A percentile compares a stretch with the other conserved stretches of the same genome.
phyloP scores from a whole-genome alignment of 192 early-diverging fungal species.

The Geranomyces michiganensis region DNA sequence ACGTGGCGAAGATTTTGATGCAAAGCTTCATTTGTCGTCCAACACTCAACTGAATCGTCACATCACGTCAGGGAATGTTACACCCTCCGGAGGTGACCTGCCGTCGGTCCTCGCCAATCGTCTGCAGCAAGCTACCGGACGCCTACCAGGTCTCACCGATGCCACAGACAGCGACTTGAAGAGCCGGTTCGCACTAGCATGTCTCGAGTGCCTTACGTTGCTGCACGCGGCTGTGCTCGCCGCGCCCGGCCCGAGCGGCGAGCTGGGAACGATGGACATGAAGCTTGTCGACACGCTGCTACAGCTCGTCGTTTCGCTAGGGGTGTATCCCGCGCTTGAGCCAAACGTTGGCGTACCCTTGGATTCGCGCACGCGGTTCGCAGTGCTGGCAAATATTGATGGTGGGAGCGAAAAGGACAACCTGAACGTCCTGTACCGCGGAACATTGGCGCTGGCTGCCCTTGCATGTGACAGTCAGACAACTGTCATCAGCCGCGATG shows the following conservation, averaged over 20 bases:
- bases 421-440: not conserved
- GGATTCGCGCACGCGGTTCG: constrained; percentile 58
- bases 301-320: constrained; percentile 68
- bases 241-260: not conserved
- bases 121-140: too few species aligned
- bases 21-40: too few species aligned
- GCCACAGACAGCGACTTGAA: not conserved
- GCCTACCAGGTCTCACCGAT: too few species aligned
- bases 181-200: constrained; percentile 7
- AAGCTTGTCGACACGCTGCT: constrained; percentile 66
- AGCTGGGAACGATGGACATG: constrained; percentile 63
- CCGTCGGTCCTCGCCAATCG: too few species aligned
- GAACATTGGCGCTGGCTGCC: not conserved
- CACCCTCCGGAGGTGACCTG: too few species aligned
- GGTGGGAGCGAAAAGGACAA: not conserved
- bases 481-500: not conserved
- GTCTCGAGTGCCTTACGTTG: constrained; percentile 8
- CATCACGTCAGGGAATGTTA: too few species aligned
- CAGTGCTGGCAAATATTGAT: constrained; percentile 7
- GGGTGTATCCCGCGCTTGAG: constrained; percentile 67
- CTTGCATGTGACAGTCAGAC: not conserved
- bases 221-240: constrained; percentile 3
- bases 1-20: too few species aligned
- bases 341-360: constrained; percentile 72
- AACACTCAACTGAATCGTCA: too few species aligned